Evolutionary conservation across 148 eudicot species (phyloP).

Genomic region (Chenopodium formosanum): DNA sequence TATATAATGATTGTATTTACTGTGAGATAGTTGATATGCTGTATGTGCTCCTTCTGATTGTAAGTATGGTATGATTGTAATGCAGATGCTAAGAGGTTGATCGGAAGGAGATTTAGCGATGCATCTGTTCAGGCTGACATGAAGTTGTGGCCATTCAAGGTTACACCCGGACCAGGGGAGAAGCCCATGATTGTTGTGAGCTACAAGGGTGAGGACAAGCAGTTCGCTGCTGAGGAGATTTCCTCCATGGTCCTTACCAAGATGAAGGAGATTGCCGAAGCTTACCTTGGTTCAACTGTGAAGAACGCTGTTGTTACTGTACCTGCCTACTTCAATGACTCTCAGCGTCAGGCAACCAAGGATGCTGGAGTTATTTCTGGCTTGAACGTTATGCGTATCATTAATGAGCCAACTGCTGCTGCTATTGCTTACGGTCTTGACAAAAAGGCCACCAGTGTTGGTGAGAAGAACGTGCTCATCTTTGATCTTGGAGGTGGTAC

Average conservation of each 20-base stretch:
- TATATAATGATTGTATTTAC: too few relatives aligned
- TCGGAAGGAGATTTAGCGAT: conserved; percentile 28
- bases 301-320: conserved; percentile 24
- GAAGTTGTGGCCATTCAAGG: conserved; percentile 26
- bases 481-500: conserved; percentile 29
- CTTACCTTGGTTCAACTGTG: conserved; percentile 19
- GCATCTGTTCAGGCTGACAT: conserved; percentile 28
- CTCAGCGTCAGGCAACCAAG: conserved; percentile 27
- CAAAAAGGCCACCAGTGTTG: conserved; percentile 27
- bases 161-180: conserved; percentile 16
- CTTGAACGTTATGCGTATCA: conserved; percentile 23
- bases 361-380: conserved; percentile 27
- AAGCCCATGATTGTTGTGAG: conserved; percentile 24
- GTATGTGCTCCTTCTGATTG: not conserved
- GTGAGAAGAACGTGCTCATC: conserved; percentile 25
- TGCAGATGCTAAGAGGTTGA: conserved; percentile 15
- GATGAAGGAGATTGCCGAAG: conserved; percentile 25
- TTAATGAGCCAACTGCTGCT: conserved; percentile 27
- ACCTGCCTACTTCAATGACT: conserved; percentile 26
- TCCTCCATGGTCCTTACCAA: conserved; percentile 23
- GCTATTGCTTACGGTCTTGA: conserved; percentile 30
- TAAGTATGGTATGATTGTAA: not conserved
- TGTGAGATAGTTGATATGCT: too few relatives aligned
- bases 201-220: conserved; percentile 26
- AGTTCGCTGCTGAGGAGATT: conserved; percentile 24